Evolutionary conservation across 2,329 filamentous ascomycete species (phyloP).

Genomic region (Penicillium sp.): DNA sequence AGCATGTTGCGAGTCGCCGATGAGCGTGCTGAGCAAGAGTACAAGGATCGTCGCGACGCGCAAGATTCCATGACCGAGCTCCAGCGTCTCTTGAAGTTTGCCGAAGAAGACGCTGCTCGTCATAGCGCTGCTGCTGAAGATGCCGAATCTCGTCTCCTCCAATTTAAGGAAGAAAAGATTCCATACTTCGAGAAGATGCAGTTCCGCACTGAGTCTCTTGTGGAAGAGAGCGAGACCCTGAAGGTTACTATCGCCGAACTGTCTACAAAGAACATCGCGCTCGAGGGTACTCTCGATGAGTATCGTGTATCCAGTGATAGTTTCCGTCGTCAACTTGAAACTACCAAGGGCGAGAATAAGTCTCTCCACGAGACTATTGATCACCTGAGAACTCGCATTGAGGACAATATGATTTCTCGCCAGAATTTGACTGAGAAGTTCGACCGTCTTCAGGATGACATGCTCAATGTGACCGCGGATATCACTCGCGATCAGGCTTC

Average conservation of each 20-base stretch:
- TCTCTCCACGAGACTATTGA: slow-evolving; percentile 72
- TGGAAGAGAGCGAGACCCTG: slow-evolving; percentile 62
- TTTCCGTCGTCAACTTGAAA: slow-evolving; percentile 54
- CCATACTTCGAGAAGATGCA: slow-evolving; percentile 62
- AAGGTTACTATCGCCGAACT: slow-evolving; percentile 55
- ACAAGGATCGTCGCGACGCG: slow-evolving; percentile 61
- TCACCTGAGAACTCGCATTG: slow-evolving; percentile 72
- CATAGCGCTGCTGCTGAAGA: slow-evolving; percentile 58
- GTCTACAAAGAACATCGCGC: slow-evolving; percentile 59
- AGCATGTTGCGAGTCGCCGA: slow-evolving; percentile 65
- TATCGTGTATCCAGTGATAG: slow-evolving; percentile 61
- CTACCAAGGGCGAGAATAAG: slow-evolving; percentile 62
- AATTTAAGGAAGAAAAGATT: slow-evolving; percentile 68
- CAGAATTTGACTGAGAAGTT: slow-evolving; percentile 84
- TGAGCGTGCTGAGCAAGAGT: slow-evolving; percentile 62
- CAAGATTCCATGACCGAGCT: slow-evolving; percentile 72
- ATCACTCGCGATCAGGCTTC: slow-evolving; percentile 78
- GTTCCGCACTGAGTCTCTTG: slow-evolving; percentile 66
- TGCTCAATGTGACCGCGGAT: slow-evolving; percentile 74
- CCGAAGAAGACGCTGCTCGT: slow-evolving; percentile 56
- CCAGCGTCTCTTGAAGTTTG: slow-evolving; percentile 66
- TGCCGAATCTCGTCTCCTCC: slow-evolving; percentile 62
- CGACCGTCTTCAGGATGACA: slow-evolving; percentile 80
- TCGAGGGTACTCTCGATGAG: slow-evolving; percentile 63
- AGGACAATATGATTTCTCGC: slow-evolving; percentile 80